Evolutionary conservation across 371 early-diverging fungal genomes (phyloP).

Genomic region (Mortierella sp.): DNA sequence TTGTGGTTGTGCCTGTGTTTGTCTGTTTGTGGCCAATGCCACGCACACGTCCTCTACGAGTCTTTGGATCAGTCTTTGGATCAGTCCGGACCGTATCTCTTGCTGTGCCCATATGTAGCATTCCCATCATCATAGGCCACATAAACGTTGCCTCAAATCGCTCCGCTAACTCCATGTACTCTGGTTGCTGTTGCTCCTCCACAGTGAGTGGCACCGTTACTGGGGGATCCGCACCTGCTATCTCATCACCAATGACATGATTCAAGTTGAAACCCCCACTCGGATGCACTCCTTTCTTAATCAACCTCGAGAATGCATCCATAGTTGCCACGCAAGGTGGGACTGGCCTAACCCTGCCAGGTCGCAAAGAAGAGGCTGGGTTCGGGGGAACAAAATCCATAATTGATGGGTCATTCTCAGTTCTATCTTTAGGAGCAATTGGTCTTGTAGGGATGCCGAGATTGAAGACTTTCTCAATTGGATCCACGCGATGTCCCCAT

Average conservation of each 20-base stretch:
- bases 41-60: not conserved
- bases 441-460: slow-evolving; percentile 34
- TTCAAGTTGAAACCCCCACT: slow-evolving; percentile 23
- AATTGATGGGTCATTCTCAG: not conserved
- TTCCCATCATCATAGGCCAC: slow-evolving; percentile 53
- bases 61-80: not conserved
- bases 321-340: slow-evolving; percentile 44
- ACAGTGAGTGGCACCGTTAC: slow-evolving; percentile 8
- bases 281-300: slow-evolving; percentile 19
- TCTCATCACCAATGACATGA: slow-evolving; percentile 1
- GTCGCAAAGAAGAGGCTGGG: slow-evolving; percentile 7
- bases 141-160: slow-evolving; percentile 46
- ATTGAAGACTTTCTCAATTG: slow-evolving; percentile 46
- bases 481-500: slow-evolving; percentile 30
- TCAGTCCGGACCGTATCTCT: not conserved
- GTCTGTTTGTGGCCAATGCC: not conserved
- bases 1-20: not conserved
- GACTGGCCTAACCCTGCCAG: slow-evolving; percentile 39
- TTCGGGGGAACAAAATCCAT: slow-evolving; percentile 7
- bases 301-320: slow-evolving; percentile 25
- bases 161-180: slow-evolving; percentile 39
- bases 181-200: slow-evolving; percentile 29
- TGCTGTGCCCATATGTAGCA: slow-evolving; percentile 38
- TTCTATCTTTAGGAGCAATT: not conserved
- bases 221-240: not conserved